Evolutionary conservation across 1,284 basidiomycete genomes (phyloP).

Genomic region (Peniophora sp.): DNA sequence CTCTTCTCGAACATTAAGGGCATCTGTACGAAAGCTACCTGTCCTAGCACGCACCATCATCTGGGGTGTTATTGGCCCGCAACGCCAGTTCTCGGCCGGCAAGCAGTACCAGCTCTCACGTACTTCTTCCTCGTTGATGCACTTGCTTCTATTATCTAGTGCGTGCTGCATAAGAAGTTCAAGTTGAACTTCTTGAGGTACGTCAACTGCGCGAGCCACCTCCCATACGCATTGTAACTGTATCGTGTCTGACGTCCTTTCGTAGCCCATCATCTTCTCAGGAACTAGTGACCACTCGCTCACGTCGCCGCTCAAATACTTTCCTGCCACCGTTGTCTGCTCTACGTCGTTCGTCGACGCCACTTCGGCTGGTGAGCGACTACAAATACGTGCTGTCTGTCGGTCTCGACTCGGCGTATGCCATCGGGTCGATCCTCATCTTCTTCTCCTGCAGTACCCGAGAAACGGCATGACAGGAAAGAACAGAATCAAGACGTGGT

Average conservation of each 20-base stretch:
- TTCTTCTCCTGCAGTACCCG: slow-evolving; percentile 68
- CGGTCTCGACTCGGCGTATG: slow-evolving; percentile 55
- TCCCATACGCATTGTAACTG: background rate
- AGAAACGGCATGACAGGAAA: slow-evolving; percentile 50
- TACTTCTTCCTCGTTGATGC: slow-evolving; percentile 52
- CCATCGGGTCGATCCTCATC: slow-evolving; percentile 47
- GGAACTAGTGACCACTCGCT: slow-evolving; percentile 42
- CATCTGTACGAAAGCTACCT: slow-evolving; percentile 27
- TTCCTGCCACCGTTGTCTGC: slow-evolving; percentile 34
- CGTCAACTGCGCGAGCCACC: slow-evolving; percentile 13
- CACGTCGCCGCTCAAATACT: slow-evolving; percentile 32
- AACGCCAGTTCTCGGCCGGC: slow-evolving; percentile 35
- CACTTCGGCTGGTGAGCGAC: slow-evolving; percentile 44
- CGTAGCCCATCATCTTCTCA: slow-evolving; percentile 36
- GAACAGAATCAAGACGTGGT: slow-evolving; percentile 52
- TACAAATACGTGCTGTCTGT: slow-evolving; percentile 52
- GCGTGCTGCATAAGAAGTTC: slow-evolving; percentile 27
- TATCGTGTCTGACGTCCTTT: slow-evolving; percentile 15
- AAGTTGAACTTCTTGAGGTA: slow-evolving; percentile 13
- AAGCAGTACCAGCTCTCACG: slow-evolving; percentile 29
- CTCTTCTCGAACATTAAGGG: slow-evolving; percentile 37
- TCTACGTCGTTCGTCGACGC: slow-evolving; percentile 35
- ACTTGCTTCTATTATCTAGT: slow-evolving; percentile 30
- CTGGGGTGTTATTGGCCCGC: slow-evolving; percentile 42
- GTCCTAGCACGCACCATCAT: slow-evolving; percentile 28